These are phyloP conservation scores for Emergomyces pasteurianus DNA, from an alignment of 2,329 filamentous ascomycete genomes.

Conservation along the genomic window DNA sequence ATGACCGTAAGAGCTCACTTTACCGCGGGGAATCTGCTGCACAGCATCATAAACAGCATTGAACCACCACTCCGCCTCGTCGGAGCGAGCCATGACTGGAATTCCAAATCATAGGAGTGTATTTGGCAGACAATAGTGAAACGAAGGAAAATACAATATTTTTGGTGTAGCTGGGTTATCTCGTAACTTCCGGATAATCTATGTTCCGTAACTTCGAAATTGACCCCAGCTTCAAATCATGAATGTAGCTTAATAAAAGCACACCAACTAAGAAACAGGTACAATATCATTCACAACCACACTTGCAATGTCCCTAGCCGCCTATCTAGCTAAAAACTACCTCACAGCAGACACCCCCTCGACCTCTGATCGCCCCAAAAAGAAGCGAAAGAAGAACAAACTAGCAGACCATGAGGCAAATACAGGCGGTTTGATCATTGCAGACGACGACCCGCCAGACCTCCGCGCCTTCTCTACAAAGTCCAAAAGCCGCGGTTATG, in stretches of 20 bases:
- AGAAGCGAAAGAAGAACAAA: constrained; percentile 44
- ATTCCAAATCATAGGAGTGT: not conserved
- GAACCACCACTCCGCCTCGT: constrained; percentile 39
- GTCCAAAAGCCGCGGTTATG: constrained; percentile 7
- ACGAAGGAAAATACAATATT: not conserved
- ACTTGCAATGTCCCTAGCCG: constrained; percentile 45
- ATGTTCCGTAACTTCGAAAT: not conserved
- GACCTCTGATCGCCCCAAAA: constrained; percentile 38
- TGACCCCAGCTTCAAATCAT: not conserved
- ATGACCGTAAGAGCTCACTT: constrained; percentile 76
- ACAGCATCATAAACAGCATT: constrained; percentile 68
- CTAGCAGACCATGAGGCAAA: constrained; percentile 41
- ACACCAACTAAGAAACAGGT: not conserved
- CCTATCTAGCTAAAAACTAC: constrained; percentile 87
- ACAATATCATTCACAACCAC: not conserved
- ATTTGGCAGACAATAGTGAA: not conserved
- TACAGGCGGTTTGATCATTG: constrained; percentile 26
- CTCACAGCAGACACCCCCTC: constrained; percentile 50
- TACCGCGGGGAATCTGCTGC: constrained; percentile 71
- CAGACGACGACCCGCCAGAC: constrained; percentile 30
- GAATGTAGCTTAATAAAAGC: not conserved
- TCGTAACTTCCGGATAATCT: not conserved
- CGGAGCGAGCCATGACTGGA: constrained; percentile 30
- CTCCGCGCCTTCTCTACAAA: constrained; percentile 20
- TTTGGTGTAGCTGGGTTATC: no score